phyloP scores from a whole-genome alignment of 768 basidiomycete species.

The Macrolepiota albuminosa region DNA sequence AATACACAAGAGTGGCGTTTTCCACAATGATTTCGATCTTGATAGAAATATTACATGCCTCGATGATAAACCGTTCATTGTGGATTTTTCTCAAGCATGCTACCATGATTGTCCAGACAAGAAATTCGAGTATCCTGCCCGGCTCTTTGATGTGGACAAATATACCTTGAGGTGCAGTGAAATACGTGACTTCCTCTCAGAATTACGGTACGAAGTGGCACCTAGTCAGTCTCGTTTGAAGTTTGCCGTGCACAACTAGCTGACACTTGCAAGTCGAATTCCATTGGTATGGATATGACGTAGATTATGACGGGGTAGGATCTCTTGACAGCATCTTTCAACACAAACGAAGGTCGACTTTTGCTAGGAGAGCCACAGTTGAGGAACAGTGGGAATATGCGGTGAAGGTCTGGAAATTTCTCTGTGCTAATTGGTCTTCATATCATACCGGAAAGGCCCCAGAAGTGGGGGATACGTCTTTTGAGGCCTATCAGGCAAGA shows the following conservation, averaged over 20 bases:
- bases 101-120: too few relatives aligned
- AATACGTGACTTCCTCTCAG: background rate
- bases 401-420: background rate
- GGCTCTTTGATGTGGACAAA: background rate
- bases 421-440: too few relatives aligned
- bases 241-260: background rate
- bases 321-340: background rate
- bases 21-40: background rate
- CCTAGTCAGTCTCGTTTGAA: background rate
- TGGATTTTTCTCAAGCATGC: too few relatives aligned
- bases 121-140: too few relatives aligned
- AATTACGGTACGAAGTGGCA: background rate
- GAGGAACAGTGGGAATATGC: background rate
- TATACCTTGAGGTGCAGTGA: background rate
- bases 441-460: too few relatives aligned
- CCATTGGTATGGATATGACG: background rate
- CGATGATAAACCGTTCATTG: too few relatives aligned
- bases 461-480: too few relatives aligned
- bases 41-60: background rate
- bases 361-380: background rate
- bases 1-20: background rate
- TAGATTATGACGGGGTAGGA: background rate
- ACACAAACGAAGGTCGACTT: background rate
- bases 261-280: background rate
- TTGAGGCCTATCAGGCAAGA: too few relatives aligned